These are phyloP conservation scores for Calocybe gambosa DNA, from an alignment of 1,284 basidiomycete genomes.

Conservation along the genomic window DNA sequence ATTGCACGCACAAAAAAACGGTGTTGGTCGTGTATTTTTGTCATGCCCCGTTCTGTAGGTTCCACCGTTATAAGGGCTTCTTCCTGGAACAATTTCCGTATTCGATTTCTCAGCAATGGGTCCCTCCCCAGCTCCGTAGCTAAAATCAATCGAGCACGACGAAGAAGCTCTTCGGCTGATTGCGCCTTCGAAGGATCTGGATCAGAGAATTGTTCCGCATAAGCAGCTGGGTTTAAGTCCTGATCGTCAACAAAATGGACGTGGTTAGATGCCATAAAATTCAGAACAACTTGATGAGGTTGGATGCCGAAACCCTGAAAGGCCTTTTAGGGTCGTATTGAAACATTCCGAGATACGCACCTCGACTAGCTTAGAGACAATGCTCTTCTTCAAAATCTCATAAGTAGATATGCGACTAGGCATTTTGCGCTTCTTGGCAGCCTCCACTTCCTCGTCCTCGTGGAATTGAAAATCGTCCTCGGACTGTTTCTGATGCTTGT, in stretches of 20 bases:
- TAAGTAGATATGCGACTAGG: slow-evolving; percentile 86
- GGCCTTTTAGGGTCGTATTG: not conserved
- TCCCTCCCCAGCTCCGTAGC: slow-evolving; percentile 92
- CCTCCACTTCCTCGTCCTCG: slow-evolving; percentile 57
- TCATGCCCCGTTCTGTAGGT: slow-evolving; percentile 89
- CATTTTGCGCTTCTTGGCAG: slow-evolving; percentile 63
- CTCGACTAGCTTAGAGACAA: slow-evolving; percentile 71
- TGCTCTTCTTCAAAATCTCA: slow-evolving; percentile 77
- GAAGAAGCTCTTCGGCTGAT: slow-evolving; percentile 59
- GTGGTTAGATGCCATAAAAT: slow-evolving; percentile 58
- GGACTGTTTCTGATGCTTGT: slow-evolving; percentile 71
- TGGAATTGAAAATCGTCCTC: slow-evolving; percentile 58
- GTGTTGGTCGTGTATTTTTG: slow-evolving; percentile 87
- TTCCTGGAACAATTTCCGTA: slow-evolving; percentile 73
- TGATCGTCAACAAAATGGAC: slow-evolving; percentile 74
- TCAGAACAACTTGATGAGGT: slow-evolving; percentile 75
- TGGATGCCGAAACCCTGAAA: slow-evolving; percentile 73
- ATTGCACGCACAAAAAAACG: slow-evolving; percentile 70
- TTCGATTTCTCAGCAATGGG: slow-evolving; percentile 79
- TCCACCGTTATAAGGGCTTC: slow-evolving; percentile 78
- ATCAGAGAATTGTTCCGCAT: slow-evolving; percentile 75
- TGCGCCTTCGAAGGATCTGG: slow-evolving; percentile 53
- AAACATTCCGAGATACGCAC: slow-evolving; percentile 32
- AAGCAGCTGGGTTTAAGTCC: slow-evolving; percentile 65
- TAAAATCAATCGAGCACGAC: slow-evolving; percentile 79